phyloP scores from a whole-genome alignment of 352 stramenopile genomes.

The Globisporangium irregulare region DNA sequence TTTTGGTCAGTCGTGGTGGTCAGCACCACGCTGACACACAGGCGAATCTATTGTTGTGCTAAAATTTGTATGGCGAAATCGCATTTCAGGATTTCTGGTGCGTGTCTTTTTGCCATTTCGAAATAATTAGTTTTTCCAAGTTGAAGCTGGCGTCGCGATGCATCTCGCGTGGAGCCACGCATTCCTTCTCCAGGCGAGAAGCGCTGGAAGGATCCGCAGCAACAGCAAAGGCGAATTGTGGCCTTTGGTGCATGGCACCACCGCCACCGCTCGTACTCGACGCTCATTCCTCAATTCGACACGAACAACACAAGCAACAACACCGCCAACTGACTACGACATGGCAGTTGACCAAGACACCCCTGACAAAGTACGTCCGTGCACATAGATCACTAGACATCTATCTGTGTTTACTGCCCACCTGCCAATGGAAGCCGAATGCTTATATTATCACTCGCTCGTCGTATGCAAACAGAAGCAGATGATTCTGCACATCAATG shows the following conservation, averaged over 20 bases:
- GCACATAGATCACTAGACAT: not conserved
- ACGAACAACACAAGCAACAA: not conserved
- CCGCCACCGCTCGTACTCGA: not conserved
- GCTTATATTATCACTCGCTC: not conserved
- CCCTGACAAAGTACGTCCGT: constrained; percentile 5
- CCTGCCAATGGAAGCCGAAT: not conserved
- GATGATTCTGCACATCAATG: constrained; percentile 77
- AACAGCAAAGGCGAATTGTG: too few species aligned
- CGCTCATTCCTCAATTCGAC: constrained; percentile 7
- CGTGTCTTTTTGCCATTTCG: constrained; percentile 4
- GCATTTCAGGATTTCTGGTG: not conserved
- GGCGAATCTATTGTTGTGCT: not conserved
- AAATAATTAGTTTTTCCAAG: not conserved
- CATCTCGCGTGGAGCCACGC: constrained; percentile 7
- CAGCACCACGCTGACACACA: not conserved
- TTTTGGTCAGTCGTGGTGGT: not conserved
- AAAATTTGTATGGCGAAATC: not conserved
- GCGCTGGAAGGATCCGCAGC: not conserved
- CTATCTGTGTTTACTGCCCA: not conserved
- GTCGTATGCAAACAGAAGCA: constrained; percentile 36
- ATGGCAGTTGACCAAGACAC: constrained; percentile 12
- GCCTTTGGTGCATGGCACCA: not conserved
- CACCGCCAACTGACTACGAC: not conserved
- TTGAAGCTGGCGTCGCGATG: constrained; percentile 12
- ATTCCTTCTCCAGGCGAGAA: not conserved